These are phyloP conservation scores for Hericium erinaceus DNA, from an alignment of 768 basidiomycete species.

Conservation along the genomic window DNA sequence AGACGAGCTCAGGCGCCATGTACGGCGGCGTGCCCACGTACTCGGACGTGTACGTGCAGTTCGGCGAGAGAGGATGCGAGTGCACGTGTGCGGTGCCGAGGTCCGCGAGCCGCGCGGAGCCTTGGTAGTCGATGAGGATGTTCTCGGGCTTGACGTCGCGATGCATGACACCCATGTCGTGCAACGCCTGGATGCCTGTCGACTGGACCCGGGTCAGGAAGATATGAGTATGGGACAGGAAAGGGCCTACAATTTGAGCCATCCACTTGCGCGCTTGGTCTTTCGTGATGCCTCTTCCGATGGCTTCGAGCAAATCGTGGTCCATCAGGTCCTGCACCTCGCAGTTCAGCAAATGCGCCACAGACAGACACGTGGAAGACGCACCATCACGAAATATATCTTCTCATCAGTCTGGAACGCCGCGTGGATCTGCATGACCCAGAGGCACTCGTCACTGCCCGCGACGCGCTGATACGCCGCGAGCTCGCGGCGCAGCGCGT, in stretches of 20 bases:
- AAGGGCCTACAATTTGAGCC: conserved; percentile 11
- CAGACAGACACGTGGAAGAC: background rate
- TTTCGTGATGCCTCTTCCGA: conserved; percentile 1
- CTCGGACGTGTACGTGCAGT: conserved; percentile 9
- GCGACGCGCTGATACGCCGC: conserved; percentile 14
- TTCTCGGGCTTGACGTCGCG: conserved; percentile 16
- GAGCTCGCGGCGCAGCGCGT: conserved; percentile 12
- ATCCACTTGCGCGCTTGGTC: conserved; percentile 9
- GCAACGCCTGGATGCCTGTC: conserved; percentile 10
- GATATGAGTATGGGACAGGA: background rate
- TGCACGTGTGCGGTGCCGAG: conserved; percentile 12
- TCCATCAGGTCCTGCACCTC: conserved; percentile 12
- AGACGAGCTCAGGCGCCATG: conserved; percentile 11
- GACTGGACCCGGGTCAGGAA: conserved; percentile 1
- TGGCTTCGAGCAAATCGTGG: conserved; percentile 10
- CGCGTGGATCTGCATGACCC: conserved; percentile 13
- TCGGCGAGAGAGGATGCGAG: conserved; percentile 6
- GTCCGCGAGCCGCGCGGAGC: conserved; percentile 13
- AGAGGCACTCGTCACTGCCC: conserved; percentile 10
- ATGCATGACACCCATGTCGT: conserved; percentile 15
- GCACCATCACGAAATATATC: conserved; percentile 12
- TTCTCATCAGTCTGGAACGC: conserved; percentile 10
- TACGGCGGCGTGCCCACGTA: conserved; percentile 12
- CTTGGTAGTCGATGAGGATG: conserved; percentile 11
- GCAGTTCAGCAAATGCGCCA: background rate